Conservation (phyloP, 2,329 filamentous ascomycete species). For the Exophiala sp. region DNA sequence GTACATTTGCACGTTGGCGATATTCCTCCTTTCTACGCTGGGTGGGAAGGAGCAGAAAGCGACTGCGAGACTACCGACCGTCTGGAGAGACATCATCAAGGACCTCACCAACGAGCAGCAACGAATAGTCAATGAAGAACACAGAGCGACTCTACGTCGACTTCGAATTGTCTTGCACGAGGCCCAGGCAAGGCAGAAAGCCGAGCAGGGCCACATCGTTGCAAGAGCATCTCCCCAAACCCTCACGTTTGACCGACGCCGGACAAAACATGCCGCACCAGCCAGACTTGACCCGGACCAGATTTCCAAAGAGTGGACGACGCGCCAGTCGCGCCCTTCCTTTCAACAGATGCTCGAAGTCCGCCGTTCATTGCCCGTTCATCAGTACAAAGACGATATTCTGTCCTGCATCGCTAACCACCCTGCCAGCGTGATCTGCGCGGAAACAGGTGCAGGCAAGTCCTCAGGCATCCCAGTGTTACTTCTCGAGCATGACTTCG, state of each 20-base stretch:
- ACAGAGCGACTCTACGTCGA: constrained; percentile 65
- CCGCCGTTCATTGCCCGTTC: constrained; percentile 84
- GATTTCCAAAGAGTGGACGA: constrained; percentile 20
- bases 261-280: background rate
- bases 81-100: constrained; percentile 81
- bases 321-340: constrained; percentile 14
- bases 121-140: constrained; percentile 63
- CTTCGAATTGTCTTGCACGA: constrained; percentile 49
- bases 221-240: constrained; percentile 42
- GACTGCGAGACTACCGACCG: constrained; percentile 69
- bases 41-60: constrained; percentile 82
- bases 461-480: constrained; percentile 97
- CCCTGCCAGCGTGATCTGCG: constrained; percentile 89
- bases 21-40: constrained; percentile 78
- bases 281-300: constrained; percentile 10
- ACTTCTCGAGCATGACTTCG: constrained; percentile 82
- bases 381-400: constrained; percentile 74
- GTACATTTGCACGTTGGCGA: constrained; percentile 73
- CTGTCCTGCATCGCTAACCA: constrained; percentile 71
- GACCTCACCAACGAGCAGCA: constrained; percentile 73
- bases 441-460: constrained; percentile 95
- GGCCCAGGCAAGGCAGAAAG: constrained; percentile 51
- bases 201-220: constrained; percentile 46
- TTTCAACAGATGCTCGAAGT: constrained; percentile 78
- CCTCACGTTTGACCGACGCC: background rate